phyloP scores from a whole-genome alignment of 192 early-diverging fungal genomes.

The Cetraspora pellucida region DNA sequence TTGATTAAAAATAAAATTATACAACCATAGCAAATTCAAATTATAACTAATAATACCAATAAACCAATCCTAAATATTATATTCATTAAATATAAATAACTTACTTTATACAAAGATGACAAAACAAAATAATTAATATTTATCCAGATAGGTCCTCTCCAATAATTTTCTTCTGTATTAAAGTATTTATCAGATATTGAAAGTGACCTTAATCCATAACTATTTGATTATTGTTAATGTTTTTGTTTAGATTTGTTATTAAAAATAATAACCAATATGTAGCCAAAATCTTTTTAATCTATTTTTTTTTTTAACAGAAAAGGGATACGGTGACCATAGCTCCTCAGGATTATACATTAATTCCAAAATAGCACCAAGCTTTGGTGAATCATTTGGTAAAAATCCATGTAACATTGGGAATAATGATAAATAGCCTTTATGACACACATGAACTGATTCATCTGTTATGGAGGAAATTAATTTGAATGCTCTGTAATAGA shows the following conservation, averaged over 20 bases:
- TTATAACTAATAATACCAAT: neutral
- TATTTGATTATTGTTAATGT: neutral
- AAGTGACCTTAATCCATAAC: conserved; percentile 65
- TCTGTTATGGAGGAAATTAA: conserved; percentile 32
- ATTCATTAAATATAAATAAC: neutral
- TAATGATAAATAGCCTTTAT: conserved; percentile 79
- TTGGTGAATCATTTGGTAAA: conserved; percentile 66
- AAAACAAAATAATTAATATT: conserved; percentile 88
- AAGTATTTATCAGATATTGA: conserved; percentile 64
- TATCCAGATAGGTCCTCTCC: conserved; percentile 93
- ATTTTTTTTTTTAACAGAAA: neutral
- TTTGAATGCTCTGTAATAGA: neutral
- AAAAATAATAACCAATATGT: no score
- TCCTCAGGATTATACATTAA: conserved; percentile 74
- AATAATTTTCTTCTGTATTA: conserved; percentile 89
- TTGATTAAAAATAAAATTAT: neutral
- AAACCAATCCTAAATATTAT: neutral
- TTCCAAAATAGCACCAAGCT: conserved; percentile 72
- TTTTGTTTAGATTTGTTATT: neutral
- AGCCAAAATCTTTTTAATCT: no score
- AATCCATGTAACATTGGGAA: conserved; percentile 82
- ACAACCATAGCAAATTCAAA: neutral
- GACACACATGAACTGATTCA: conserved; percentile 56
- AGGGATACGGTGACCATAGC: conserved; percentile 75
- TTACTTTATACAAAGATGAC: conserved; percentile 68